Evolutionary conservation across 2,329 filamentous ascomycete species (phyloP).

Genomic region (Cordyceps fumosorosea): DNA sequence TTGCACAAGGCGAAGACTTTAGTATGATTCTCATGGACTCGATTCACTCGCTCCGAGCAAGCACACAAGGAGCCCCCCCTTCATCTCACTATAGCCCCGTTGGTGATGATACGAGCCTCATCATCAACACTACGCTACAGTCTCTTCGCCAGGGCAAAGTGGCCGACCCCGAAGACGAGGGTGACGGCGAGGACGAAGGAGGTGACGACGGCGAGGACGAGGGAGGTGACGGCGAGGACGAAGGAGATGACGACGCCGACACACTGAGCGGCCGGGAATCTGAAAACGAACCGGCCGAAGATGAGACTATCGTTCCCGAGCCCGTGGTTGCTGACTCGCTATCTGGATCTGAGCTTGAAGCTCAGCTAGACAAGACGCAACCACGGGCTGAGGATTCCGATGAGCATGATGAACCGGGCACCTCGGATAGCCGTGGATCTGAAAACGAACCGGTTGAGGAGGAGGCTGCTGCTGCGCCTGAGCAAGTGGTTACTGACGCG

Average conservation of each 20-base stretch:
- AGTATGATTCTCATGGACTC: slow-evolving; percentile 55
- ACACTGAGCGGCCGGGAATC: slow-evolving; percentile 9
- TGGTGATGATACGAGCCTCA: slow-evolving; percentile 49
- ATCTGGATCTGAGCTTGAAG: slow-evolving; percentile 2
- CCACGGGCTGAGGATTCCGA: not conserved
- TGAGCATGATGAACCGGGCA: not conserved
- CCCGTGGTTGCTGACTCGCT: not conserved
- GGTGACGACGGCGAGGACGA: slow-evolving; percentile 13
- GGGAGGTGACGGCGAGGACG: not conserved
- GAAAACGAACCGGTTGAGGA: not conserved
- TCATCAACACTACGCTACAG: slow-evolving; percentile 50
- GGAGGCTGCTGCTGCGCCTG: not conserved
- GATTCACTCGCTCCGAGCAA: slow-evolving; percentile 43
- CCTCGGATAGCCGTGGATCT: not conserved
- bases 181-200: slow-evolving; percentile 2
- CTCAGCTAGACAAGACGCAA: not conserved
- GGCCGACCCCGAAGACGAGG: slow-evolving; percentile 16
- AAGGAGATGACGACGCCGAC: slow-evolving; percentile 12
- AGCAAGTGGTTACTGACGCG: not conserved
- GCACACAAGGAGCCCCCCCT: slow-evolving; percentile 28
- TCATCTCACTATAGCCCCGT: slow-evolving; percentile 35
- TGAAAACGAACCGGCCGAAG: not conserved
- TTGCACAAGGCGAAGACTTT: slow-evolving; percentile 47
- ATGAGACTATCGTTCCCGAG: not conserved
- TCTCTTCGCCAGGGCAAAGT: slow-evolving; percentile 34